Conservation (phyloP, 345 rosid species). For the Luvunga scandens region DNA sequence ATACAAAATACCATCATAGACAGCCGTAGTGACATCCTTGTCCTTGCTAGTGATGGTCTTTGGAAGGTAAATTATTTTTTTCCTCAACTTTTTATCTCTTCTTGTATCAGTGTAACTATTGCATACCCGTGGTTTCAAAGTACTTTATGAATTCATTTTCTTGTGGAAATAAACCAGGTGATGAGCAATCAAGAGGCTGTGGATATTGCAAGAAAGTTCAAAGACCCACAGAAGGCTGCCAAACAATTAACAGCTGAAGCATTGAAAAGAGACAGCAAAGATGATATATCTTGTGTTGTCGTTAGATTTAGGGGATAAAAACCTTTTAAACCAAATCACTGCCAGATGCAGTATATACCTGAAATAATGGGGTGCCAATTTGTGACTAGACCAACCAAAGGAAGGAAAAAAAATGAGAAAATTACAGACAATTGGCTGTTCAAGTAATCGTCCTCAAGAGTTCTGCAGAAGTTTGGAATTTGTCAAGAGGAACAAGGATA, state of each 20-base stretch:
- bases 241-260: constrained; percentile 68
- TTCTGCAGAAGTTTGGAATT: constrained; percentile 20
- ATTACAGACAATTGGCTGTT: constrained; percentile 17
- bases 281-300: constrained; percentile 76
- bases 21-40: constrained; percentile 35
- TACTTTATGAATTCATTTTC: not conserved
- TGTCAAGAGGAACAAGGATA: not conserved
- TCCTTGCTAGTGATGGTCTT: constrained; percentile 74
- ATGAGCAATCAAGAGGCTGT: constrained; percentile 78
- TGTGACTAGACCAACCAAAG: constrained; percentile 20
- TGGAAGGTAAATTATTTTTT: constrained; percentile 51
- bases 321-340: constrained; percentile 11
- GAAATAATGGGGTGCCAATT: constrained; percentile 23
- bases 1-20: constrained; percentile 37
- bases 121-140: not conserved
- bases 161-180: constrained; percentile 41
- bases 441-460: constrained; percentile 1
- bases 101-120: not conserved
- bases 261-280: constrained; percentile 61
- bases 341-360: constrained; percentile 24
- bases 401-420: not conserved
- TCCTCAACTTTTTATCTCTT: not conserved
- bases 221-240: constrained; percentile 75
- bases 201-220: constrained; percentile 60
- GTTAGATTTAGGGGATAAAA: constrained; percentile 56